phyloP scores from a whole-genome alignment of 352 stramenopile species.

The Aphanomyces stellatus region DNA sequence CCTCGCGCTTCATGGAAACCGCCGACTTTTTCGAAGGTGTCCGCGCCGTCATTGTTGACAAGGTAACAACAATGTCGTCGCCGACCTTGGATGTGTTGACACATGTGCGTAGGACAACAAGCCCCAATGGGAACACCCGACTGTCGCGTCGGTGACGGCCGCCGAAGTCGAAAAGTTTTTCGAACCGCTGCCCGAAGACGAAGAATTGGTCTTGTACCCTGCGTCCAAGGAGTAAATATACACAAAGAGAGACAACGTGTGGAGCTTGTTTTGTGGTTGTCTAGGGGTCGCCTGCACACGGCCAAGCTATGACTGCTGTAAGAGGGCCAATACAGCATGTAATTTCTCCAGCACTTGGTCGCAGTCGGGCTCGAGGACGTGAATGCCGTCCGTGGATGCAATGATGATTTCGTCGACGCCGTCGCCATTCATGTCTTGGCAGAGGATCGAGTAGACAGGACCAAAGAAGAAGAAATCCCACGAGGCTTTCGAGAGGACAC shows the following conservation, averaged over 20 bases:
- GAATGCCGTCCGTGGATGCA: slow-evolving; percentile 12
- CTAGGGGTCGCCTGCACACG: background rate
- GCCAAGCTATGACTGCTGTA: background rate
- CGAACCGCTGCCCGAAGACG: slow-evolving; percentile 53
- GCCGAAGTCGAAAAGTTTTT: slow-evolving; percentile 81
- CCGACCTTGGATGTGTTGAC: background rate
- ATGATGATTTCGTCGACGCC: slow-evolving; percentile 14
- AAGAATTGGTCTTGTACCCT: slow-evolving; percentile 66
- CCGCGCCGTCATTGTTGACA: slow-evolving; percentile 93
- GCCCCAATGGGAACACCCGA: slow-evolving; percentile 83
- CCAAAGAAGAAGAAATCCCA: slow-evolving; percentile 20
- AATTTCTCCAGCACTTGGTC: slow-evolving; percentile 11
- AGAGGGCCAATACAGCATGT: background rate
- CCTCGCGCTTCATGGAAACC: slow-evolving; percentile 78
- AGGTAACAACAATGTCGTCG: slow-evolving; percentile 24
- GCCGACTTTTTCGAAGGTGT: slow-evolving; percentile 97
- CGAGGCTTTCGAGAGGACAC: background rate
- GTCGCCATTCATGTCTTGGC: slow-evolving; percentile 18
- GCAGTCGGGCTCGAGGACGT: slow-evolving; percentile 17
- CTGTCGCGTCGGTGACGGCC: slow-evolving; percentile 45
- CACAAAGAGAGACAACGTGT: too few species aligned
- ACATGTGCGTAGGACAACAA: slow-evolving; percentile 50
- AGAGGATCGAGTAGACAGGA: slow-evolving; percentile 11
- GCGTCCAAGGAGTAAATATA: background rate
- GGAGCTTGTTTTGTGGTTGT: background rate